Evolutionary conservation across 106 monocot genomes (phyloP), one percentile per base, ranked within the genome.

Genomic region (Apostasia shenzhenica): DNA sequence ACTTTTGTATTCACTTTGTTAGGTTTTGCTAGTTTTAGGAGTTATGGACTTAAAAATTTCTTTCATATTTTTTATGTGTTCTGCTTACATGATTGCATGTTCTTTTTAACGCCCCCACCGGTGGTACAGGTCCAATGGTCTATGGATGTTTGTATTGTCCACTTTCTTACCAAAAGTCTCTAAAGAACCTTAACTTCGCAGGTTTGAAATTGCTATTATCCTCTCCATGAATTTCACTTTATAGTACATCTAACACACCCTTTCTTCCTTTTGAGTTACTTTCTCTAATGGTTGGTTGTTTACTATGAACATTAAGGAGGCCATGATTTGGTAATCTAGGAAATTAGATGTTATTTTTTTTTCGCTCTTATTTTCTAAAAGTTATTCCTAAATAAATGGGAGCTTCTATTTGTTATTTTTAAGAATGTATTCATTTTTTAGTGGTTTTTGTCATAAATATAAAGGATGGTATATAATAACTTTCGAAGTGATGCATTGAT

Each of bases 101-200:
- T 50, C 57, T 44, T 44, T 6, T 55, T 5, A 49, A 41, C 1
- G 1, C 13, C 7, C n/a, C 14, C 26, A 26, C 26, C 26, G 26
- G 26, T 37, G 1, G 41, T 81, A 8, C 71, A 95, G 95, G 95
- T 79, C 97, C 97, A 2, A 97, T 97, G 97, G 97, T 97, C 58
- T 97, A 97, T 78, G 97, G 97, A 41, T 97, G 86, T 77, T 77
- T 97, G 75, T 97, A 92, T 43, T 97, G 97, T 41, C 59, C 97
- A 2, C 64, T 70, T 13, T 92, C 97, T 42, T 97, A 89, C 75
- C 79, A 84, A 63, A 67, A 87, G 54, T 85, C 89, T 37, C 89
- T 97, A 2, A 67, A 75, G 52, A 76, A 86, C 14, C 74, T 97
- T 44, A 83, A 89, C 3, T 97, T 97, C 59, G 97, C 97, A 63